Conservation (phyloP, 2,329 filamentous ascomycete genomes). For the Dendryphion nanum region DNA sequence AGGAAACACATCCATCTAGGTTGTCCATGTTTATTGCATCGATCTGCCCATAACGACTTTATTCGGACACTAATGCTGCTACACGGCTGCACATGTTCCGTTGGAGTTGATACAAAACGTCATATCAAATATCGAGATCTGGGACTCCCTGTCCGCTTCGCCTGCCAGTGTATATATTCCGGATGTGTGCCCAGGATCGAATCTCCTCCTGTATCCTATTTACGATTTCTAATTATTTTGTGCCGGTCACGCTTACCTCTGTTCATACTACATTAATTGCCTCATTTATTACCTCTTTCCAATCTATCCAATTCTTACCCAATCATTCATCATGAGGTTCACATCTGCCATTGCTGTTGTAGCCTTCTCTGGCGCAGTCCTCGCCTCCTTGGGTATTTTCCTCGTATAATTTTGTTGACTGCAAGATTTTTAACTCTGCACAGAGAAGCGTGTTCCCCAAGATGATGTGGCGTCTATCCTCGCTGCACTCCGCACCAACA, state of each 20-base stretch:
- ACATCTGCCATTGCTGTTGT: constrained; percentile 22
- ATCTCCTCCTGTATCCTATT: no score
- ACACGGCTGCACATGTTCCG: no score
- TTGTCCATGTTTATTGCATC: no score
- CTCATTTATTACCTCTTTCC: constrained; percentile 3
- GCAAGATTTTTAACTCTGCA: constrained; percentile 2
- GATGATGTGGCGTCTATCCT: constrained; percentile 19
- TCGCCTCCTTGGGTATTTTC: constrained; percentile 20
- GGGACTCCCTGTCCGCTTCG: no score
- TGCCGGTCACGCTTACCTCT: constrained; percentile 29
- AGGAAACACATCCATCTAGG: no score
- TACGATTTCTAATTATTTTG: no score
- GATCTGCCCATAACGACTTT: no score
- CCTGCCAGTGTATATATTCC: no score
- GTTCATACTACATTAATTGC: constrained; percentile 5
- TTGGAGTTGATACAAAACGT: no score
- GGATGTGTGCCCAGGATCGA: no score
- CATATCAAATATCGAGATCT: no score
- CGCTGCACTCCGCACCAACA: constrained; percentile 18
- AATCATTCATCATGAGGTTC: constrained; percentile 28
- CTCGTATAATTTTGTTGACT: background rate
- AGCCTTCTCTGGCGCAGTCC: constrained; percentile 25
- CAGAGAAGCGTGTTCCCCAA: constrained; percentile 13
- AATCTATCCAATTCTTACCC: background rate
- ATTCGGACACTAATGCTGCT: no score